These are phyloP conservation scores for Chenopodium formosanum DNA, from an alignment of 148 eudicot species.

Conservation along the genomic window DNA sequence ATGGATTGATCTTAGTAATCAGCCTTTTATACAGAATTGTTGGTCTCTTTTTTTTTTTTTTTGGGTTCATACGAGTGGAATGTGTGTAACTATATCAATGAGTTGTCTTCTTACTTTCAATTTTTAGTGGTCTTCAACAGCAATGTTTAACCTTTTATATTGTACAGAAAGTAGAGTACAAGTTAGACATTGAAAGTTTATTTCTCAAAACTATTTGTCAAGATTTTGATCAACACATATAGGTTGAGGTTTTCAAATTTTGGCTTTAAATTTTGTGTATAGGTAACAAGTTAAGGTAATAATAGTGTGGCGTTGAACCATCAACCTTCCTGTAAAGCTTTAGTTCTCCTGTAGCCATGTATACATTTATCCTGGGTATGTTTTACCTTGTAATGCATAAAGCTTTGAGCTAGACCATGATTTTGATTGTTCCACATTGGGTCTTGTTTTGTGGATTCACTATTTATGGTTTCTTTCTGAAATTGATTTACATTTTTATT, in stretches of 20 bases:
- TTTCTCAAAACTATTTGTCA: background rate
- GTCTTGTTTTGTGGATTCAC: background rate
- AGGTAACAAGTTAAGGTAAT: background rate
- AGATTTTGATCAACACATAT: background rate
- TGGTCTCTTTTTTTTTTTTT: background rate
- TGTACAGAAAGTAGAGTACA: background rate
- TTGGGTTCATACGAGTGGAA: background rate
- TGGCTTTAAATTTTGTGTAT: background rate
- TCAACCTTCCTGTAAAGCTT: background rate
- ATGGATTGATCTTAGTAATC: background rate
- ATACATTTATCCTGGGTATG: too few species aligned
- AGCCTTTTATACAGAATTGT: background rate
- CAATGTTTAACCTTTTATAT: background rate
- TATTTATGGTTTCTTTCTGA: background rate
- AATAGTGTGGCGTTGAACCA: background rate
- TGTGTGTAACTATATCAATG: background rate
- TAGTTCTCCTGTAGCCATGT: background rate
- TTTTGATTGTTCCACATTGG: background rate
- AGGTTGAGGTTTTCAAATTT: background rate
- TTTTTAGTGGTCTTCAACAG: background rate
- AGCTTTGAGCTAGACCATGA: background rate
- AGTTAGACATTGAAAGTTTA: background rate
- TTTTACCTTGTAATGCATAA: background rate
- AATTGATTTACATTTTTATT: slow-evolving; percentile 15
- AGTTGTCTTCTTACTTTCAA: background rate